phyloP scores from a whole-genome alignment of 306 rosid species.

The Myrica gale region DNA sequence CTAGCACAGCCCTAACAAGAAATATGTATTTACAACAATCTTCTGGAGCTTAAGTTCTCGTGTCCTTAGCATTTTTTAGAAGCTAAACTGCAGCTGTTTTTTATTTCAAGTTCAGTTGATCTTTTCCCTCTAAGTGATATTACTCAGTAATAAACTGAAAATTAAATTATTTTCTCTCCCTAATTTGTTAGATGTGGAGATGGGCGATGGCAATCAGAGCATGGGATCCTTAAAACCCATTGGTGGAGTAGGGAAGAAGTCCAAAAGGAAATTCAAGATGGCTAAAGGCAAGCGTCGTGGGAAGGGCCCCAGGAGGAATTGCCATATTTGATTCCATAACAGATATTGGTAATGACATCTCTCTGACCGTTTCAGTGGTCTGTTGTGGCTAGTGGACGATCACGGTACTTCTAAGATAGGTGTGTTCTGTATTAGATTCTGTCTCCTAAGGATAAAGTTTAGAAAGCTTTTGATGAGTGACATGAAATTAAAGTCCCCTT shows the following conservation, averaged over 20 bases:
- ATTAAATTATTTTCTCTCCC: no score
- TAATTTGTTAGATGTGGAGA: not conserved
- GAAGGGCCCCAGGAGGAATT: constrained; percentile 55
- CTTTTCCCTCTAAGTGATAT: no score
- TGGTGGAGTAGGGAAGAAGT: constrained; percentile 75
- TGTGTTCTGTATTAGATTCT: not conserved
- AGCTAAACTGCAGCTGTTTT: no score
- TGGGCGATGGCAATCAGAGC: fast-evolving
- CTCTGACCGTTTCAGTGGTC: not conserved
- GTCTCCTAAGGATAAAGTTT: not conserved
- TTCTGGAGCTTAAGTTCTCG: no score
- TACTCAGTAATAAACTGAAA: no score
- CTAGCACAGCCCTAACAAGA: no score
- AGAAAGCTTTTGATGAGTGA: not conserved
- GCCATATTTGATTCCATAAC: constrained; percentile 48
- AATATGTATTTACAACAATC: no score
- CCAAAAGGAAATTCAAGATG: constrained; percentile 64
- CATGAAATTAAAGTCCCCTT: not conserved
- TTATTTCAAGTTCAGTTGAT: no score
- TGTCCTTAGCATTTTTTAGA: no score
- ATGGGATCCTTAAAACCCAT: constrained; percentile 49
- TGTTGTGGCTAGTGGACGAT: not conserved
- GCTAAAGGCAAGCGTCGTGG: constrained; percentile 68
- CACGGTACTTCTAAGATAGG: not conserved
- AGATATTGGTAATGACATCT: constrained; percentile 26